Conservation (phyloP, 2,329 filamentous ascomycete species). For the Fusarium foetens region DNA sequence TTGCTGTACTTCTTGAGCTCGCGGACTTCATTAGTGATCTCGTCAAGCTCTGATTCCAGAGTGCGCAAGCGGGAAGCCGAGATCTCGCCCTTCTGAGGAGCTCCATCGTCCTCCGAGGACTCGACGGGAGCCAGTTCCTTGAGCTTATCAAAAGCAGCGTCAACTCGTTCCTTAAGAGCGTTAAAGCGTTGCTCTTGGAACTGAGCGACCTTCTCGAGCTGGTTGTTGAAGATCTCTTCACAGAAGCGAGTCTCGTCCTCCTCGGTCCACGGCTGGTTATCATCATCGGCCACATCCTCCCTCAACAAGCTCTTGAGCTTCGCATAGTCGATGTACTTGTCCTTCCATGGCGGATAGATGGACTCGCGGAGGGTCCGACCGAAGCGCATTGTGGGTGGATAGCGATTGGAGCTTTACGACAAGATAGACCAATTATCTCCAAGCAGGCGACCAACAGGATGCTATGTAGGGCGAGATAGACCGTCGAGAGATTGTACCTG, state of each 20-base stretch:
- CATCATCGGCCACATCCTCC: conserved; percentile 75
- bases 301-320: conserved; percentile 91
- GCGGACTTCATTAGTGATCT: conserved; percentile 88
- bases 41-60: conserved; percentile 82
- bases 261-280: conserved; percentile 79
- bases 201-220: conserved; percentile 91
- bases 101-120: conserved; percentile 61
- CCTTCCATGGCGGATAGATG: conserved; percentile 88
- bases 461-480: not conserved
- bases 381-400: conserved; percentile 77
- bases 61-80: conserved; percentile 70
- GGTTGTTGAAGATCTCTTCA: conserved; percentile 92
- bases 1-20: conserved; percentile 95
- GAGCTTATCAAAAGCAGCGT: conserved; percentile 73
- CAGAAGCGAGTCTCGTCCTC: conserved; percentile 94
- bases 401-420: conserved; percentile 2
- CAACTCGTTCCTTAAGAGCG: conserved; percentile 63
- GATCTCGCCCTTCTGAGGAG: conserved; percentile 58
- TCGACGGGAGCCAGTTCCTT: conserved; percentile 74
- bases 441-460: conserved; percentile 2
- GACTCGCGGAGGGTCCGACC: conserved; percentile 85
- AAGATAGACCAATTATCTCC: conserved; percentile 8
- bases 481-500: not conserved
- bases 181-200: conserved; percentile 86
- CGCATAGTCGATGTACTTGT: conserved; percentile 93